These are phyloP conservation scores for Solanum dulcamara DNA, from an alignment of 257 asterid genomes.

Conservation along the genomic window DNA sequence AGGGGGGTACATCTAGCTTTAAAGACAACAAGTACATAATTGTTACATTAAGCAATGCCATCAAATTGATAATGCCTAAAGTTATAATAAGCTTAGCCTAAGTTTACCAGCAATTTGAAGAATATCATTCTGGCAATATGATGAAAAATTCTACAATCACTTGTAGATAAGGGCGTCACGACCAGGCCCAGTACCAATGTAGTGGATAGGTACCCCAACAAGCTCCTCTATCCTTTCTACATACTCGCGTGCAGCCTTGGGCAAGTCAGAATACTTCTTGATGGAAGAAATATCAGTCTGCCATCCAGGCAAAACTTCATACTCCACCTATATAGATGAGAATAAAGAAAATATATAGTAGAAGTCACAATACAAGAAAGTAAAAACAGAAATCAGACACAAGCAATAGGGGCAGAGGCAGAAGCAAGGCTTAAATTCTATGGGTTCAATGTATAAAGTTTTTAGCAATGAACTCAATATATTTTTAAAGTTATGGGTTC, in stretches of 20 bases:
- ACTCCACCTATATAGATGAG: constrained; percentile 46
- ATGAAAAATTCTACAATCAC: constrained; percentile 3
- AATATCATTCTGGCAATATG: neutral
- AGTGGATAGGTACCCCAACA: constrained; percentile 78
- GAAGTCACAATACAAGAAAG: neutral
- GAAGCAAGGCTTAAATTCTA: too few species aligned
- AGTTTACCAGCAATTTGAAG: neutral
- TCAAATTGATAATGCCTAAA: neutral
- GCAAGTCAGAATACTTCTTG: constrained; percentile 78
- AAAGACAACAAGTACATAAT: neutral
- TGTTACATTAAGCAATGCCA: neutral
- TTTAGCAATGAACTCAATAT: too few species aligned
- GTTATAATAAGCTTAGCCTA: neutral
- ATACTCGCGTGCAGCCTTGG: constrained; percentile 66
- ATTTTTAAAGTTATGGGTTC: too few species aligned
- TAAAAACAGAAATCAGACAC: neutral
- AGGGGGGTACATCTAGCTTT: neutral
- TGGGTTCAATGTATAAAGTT: too few species aligned
- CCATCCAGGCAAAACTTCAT: constrained; percentile 92
- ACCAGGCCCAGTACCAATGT: constrained; percentile 93
- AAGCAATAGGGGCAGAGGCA: neutral
- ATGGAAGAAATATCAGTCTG: constrained; percentile 62
- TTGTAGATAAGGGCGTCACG: constrained; percentile 96
- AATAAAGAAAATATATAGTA: neutral
- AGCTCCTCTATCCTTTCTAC: constrained; percentile 88